Evolutionary conservation across 495 filamentous ascomycete genomes (phyloP), one percentile per base, ranked within the genome.

Genomic region (Umbilicaria muhlenbergii): DNA sequence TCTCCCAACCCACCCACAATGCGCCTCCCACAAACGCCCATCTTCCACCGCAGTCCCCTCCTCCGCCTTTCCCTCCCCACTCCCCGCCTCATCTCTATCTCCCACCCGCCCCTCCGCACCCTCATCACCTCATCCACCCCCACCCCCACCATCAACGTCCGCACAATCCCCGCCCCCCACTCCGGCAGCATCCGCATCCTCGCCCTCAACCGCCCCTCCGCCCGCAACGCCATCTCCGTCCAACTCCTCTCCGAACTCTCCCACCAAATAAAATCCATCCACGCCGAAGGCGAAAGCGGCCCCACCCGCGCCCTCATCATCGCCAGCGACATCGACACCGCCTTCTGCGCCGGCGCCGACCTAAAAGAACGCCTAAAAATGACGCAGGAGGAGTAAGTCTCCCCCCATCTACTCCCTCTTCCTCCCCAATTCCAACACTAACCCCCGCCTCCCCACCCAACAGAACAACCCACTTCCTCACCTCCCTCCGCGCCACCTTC

Each of bases 331-430:
- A 66, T 80, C 14, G 85, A 94, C 35, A 66, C 71, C 2, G 77
- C 75, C 42, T 98, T 98, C 62, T 96, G 89, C 62, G 86, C 92
- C 0, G 91, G 91, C 28, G 91, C 91, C 1, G 89, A 98, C 51
- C 59, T 98, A 45, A 96, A 94, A 56, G 91, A 95, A 66, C 69
- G 89, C 16, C 71, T 70, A 31, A 69, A 64, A 0, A 86, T 96
- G 59, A 81, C 71, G 3, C 66, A 60, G 42, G 75, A 81, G 42
- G 79, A 94, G 78, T 77, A 52, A 34, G 61, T 57, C 13, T 19
- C 24, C 24, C 3, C 19, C 19, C 19, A 2, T 21, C 5, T 21
- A 21, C 5, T 5, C 19, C 19, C 5, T 37, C 31, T 7, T 3
- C 31, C 34, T 17, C 24, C 15, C 40, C 18, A 6, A 4, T 32